Percentiles rank a stretch among this genome's conserved stretches.
These are phyloP conservation scores for Ogataea neopini DNA, from an alignment of 805 yeast genomes.

Conservation along the genomic window DNA sequence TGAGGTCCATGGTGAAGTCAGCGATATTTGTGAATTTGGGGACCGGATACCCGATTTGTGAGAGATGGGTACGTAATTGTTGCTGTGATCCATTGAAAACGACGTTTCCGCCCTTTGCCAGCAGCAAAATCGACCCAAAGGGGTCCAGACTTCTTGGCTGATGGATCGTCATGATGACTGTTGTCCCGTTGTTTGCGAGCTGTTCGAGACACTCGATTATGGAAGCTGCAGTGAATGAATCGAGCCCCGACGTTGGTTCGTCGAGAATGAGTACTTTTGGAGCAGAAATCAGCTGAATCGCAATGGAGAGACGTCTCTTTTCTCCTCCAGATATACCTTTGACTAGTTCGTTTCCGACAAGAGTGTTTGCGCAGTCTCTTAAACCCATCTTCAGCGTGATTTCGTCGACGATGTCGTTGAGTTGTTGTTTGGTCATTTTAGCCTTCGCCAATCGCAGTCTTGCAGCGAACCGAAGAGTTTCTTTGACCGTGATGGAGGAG, in stretches of 20 bases:
- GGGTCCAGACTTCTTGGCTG: conserved; percentile 71
- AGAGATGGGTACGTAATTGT: conserved; percentile 50
- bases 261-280: conserved; percentile 75
- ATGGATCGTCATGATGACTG: conserved; percentile 76
- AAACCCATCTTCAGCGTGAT: conserved; percentile 71
- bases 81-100: conserved; percentile 63
- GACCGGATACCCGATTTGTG: conserved; percentile 49
- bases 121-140: conserved; percentile 70
- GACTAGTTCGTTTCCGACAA: conserved; percentile 59
- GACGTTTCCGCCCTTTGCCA: conserved; percentile 73
- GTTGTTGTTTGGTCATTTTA: conserved; percentile 39
- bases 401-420: conserved; percentile 48
- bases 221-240: conserved; percentile 72
- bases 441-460: conserved; percentile 56
- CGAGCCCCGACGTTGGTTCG: conserved; percentile 90
- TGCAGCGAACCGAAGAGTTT: conserved; percentile 74
- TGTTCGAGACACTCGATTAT: conserved; percentile 60
- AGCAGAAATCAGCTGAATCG: conserved; percentile 70
- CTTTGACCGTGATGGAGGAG: conserved; percentile 73
- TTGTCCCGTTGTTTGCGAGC: conserved; percentile 60
- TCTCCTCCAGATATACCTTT: conserved; percentile 81
- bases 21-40: conserved; percentile 70
- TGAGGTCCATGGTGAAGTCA: conserved; percentile 69
- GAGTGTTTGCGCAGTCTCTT: conserved; percentile 71
- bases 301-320: conserved; percentile 80